Base-by-base conservation (phyloP, 2,329 filamentous ascomycete genomes). In the Fusarium cyanostomum region DNA sequence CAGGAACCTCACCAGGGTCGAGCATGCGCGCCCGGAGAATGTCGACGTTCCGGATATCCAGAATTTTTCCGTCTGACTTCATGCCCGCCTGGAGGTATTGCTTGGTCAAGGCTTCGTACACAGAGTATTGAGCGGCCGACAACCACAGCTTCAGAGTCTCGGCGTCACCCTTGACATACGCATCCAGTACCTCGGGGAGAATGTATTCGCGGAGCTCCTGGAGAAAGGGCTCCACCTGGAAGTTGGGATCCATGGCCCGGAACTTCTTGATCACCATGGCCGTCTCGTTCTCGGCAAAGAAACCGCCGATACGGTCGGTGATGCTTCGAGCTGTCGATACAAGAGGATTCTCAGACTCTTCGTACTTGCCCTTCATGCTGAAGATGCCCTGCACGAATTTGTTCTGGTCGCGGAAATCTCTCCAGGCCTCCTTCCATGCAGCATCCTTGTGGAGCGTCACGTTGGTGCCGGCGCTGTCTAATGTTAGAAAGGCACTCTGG, bases 251-350 rank as follows among this genome's bases (percentile, higher is more conserved):
- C 87, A 98, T 97, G 71, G 94, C 87, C 42, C 94, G 89, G 84
- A 99, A 96, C 78, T 94, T 96, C 82, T 97, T 98, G 81, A 98
- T 96, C 31, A 99, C 95, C 85, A 90, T 90, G 27, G 95, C 95
- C 0, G 93, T 97, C 81, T 99, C 95, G 77, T 98, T 99, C 78
- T 99, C 95, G 62, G 95, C 95, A 68, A 99, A 99, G 81, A 97
- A 99, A 26, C 95, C 93, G 42, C 91, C 92, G 34, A 99, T 88
- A 56, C 91, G 88, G 77, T 99, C 95, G 28, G 94, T 94, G 69
- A 99, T 97, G 76, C 92, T 93, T 74, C 95, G 90, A 2, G 94
- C 95, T 0, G 94, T 98, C 42, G 89, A 91, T 64, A 99, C 92
- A 38, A 99, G 84, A 7, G 95, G 94, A 77, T 99, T 99, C 74